Base-by-base conservation (phyloP, 1,284 basidiomycete genomes). In the Mycena sp. region DNA sequence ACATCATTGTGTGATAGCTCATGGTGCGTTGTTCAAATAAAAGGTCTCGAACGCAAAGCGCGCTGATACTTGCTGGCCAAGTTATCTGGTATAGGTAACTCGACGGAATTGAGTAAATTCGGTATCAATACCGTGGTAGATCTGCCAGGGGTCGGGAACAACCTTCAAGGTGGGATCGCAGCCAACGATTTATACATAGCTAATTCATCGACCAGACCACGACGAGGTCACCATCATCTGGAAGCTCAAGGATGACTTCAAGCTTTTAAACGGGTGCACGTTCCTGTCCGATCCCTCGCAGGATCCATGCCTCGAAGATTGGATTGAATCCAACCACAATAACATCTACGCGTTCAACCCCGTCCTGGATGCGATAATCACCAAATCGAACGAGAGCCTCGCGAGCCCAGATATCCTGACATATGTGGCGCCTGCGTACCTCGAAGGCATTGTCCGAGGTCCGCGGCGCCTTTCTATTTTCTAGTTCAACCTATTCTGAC, bases 61-160 rank as follows among this genome's bases (percentile, higher is more conserved):
- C 32, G 32, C 32, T 35, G 14, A 35, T 35, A 35, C 32, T 35
- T n/a, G n/a, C 21, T 57, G 32, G 32, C 9, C 14, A 56, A 76
- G 75, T 68, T 77, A 16, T 77, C 75, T 0, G 75, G 75, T 1
- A 75, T 77, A 10, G 80, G 81, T 3, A 67, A 76, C 45, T 30
- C 54, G 21, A 43, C 56, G 2, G 71, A 76, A 10, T 66, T 77
- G 6, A 58, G 41, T 35, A 32, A 72, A 37, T 64, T 70, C 28
- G 73, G 72, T 2, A 76, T 76, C 44, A 64, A 71, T 30, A 45
- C 72, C 17, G 48, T 74, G 7, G 70, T 74, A 1, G 23, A 77
- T 52, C 64, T 74, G 21, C 74, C 75, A 0, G 75, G 75, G 11
- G 75, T 77, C 26, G 74, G 75, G 38, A 66, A 37, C 0, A 77